Conservation (phyloP, 1,284 basidiomycete species). For the Leccinum olivaceoglutinosum region DNA sequence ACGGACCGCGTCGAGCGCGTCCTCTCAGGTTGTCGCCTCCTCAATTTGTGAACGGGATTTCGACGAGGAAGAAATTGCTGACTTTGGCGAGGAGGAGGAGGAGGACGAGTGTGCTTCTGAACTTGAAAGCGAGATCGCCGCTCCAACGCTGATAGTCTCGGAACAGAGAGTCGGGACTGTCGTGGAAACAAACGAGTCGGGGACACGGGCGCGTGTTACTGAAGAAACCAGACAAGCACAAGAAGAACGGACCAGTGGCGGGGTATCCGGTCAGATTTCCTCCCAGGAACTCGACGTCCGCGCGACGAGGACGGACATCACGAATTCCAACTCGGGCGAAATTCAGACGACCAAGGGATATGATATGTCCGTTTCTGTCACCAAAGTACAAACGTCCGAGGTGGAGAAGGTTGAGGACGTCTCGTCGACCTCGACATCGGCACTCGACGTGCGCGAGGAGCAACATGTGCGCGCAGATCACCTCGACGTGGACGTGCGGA, state of each 20-base stretch:
- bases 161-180: not conserved
- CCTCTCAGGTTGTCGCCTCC: not conserved
- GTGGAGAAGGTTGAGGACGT: not conserved
- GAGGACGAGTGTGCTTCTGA: not conserved
- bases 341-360: not conserved
- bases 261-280: not conserved
- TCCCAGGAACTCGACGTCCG: not conserved
- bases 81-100: too few relatives aligned
- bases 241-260: not conserved
- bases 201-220: not conserved
- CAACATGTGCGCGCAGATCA: not conserved
- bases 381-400: not conserved
- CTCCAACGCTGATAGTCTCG: not conserved
- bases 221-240: not conserved
- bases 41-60: too few relatives aligned
- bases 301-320: not conserved
- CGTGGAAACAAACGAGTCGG: not conserved
- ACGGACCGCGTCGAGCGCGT: not conserved
- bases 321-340: not conserved
- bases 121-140: not conserved
- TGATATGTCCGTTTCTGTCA: not conserved
- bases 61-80: too few relatives aligned
- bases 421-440: not conserved
- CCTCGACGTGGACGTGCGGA: not conserved
- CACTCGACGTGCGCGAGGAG: not conserved